A percentile compares a stretch with the other conserved stretches of the same genome.
Conservation (phyloP, 176 grass and related monocot species). For the Melocanna baccifera region DNA sequence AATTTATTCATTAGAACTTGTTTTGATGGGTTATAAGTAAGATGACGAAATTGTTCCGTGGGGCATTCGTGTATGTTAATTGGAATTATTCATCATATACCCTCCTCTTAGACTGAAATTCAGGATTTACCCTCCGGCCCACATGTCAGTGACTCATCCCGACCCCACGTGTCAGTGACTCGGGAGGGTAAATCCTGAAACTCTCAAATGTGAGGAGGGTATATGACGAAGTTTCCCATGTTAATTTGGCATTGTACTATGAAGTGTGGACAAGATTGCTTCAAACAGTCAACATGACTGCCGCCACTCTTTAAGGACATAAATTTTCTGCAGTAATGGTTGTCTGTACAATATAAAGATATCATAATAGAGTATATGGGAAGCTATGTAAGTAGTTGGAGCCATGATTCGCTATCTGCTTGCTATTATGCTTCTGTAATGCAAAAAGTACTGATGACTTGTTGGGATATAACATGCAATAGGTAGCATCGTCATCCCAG, state of each 20-base stretch:
- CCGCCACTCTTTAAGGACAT: neutral
- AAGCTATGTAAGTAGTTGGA: neutral
- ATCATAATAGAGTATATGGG: neutral
- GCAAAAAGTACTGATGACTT: neutral
- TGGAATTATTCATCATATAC: too few species aligned
- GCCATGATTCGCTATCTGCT: constrained; percentile 7
- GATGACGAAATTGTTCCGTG: neutral
- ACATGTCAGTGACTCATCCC: too few species aligned
- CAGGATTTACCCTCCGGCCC: too few species aligned
- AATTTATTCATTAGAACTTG: neutral
- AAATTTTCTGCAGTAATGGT: neutral
- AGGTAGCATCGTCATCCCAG: neutral
- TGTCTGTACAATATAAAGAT: neutral
- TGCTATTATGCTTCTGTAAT: constrained; percentile 10
- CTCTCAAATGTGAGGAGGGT: too few species aligned
- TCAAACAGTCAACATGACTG: neutral
- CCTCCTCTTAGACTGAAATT: too few species aligned
- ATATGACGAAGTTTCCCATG: too few species aligned
- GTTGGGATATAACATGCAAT: neutral
- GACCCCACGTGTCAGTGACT: too few species aligned
- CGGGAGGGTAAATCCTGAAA: too few species aligned
- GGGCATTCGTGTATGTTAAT: neutral
- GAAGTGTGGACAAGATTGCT: constrained; percentile 2
- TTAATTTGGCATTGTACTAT: neutral
- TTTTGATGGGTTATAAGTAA: constrained; percentile 1